Percentiles rank a stretch among this genome's conserved stretches.
Evolutionary conservation across 305 asterid genomes (phyloP).

Genomic region (Striga hermonthica): DNA sequence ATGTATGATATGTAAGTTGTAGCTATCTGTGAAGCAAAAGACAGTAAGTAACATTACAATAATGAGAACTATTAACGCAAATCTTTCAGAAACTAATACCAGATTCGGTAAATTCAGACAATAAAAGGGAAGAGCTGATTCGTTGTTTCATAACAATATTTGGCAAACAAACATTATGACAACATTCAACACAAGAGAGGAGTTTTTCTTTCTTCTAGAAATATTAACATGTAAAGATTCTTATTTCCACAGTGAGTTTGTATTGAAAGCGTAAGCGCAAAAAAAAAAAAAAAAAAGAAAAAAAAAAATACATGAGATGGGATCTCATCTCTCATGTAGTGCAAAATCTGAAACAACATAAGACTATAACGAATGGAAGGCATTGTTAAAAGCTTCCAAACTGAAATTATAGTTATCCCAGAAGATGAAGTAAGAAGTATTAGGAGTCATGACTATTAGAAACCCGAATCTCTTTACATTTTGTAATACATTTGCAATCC

Average conservation of each 20-base stretch:
- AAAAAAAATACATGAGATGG: neutral
- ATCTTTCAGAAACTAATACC: conserved; percentile 9
- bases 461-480: neutral
- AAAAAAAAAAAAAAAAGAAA: too few relatives aligned
- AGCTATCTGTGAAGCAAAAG: neutral
- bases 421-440: neutral
- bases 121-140: neutral
- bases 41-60: neutral
- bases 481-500: neutral
- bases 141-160: neutral
- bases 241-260: neutral
- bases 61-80: neutral
- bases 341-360: neutral
- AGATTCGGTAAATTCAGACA: neutral
- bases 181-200: neutral
- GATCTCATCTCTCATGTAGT: neutral
- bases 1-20: neutral
- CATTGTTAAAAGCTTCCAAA: conserved; percentile 4
- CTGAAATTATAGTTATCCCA: neutral
- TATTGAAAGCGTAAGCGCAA: too few relatives aligned
- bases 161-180: neutral
- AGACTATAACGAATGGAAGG: neutral
- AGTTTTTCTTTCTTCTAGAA: neutral
- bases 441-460: neutral
- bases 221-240: neutral